phyloP scores from a whole-genome alignment of 306 rosid genomes.

The Sechiopsis laciniata region DNA sequence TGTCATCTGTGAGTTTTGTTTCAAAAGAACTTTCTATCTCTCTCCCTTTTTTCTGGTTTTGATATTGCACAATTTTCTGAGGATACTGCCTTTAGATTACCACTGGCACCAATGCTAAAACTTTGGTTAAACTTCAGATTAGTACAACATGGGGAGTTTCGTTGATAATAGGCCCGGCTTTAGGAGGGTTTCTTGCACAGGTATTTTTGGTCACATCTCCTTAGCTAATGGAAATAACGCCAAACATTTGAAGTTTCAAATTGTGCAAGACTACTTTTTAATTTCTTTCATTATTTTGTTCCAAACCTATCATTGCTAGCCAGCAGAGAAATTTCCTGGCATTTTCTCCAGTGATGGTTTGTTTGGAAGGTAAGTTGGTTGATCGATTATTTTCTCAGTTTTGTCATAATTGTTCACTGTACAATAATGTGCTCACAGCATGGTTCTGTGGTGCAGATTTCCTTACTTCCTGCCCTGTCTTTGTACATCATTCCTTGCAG shows the following conservation, averaged over 20 bases:
- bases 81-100: not conserved
- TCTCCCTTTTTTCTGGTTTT: not conserved
- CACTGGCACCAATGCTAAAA: not conserved
- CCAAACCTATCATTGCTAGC: constrained; percentile 39
- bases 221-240: constrained; percentile 3
- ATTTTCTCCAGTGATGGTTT: constrained; percentile 53
- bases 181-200: constrained; percentile 90
- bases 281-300: not conserved
- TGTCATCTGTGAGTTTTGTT: constrained; percentile 59
- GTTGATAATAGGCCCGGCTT: constrained; percentile 75
- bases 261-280: not conserved
- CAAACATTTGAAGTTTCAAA: constrained; percentile 13
- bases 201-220: constrained; percentile 34
- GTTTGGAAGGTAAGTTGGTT: constrained; percentile 59
- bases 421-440: not conserved
- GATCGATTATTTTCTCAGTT: not conserved
- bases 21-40: not conserved
- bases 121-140: constrained; percentile 41
- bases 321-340: constrained; percentile 66
- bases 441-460: constrained; percentile 34
- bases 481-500: constrained; percentile 31
- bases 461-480: constrained; percentile 54
- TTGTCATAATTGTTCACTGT: not conserved
- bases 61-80: constrained; percentile 8
- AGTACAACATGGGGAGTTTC: constrained; percentile 78